phyloP scores from a whole-genome alignment of 768 basidiomycete genomes.

The Fistulinella prunicolor region DNA sequence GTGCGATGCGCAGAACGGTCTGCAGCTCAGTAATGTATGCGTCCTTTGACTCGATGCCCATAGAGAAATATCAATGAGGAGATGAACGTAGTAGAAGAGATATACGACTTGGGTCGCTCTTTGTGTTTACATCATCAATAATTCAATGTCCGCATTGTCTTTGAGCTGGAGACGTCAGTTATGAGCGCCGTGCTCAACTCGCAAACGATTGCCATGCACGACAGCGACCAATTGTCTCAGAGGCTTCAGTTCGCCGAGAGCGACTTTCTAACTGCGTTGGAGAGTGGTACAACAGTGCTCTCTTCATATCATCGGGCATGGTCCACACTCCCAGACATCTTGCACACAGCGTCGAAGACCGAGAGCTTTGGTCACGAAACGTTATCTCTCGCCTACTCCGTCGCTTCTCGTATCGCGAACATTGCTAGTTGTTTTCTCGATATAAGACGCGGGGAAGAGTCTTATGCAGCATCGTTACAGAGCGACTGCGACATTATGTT shows the following conservation, averaged over 20 bases:
- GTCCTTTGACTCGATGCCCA: too few relatives aligned
- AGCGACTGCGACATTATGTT: constrained; percentile 9
- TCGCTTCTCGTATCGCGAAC: constrained; percentile 5
- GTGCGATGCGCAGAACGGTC: too few relatives aligned
- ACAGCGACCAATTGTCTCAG: constrained; percentile 2
- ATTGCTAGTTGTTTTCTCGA: constrained; percentile 8
- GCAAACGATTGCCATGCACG: too few relatives aligned
- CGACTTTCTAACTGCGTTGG: not conserved
- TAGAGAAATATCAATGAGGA: too few relatives aligned
- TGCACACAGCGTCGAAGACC: not conserved
- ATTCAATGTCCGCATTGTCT: constrained; percentile 18
- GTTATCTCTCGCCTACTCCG: not conserved
- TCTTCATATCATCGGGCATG: not conserved
- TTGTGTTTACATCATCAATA: not conserved
- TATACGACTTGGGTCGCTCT: too few relatives aligned
- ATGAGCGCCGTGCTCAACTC: too few relatives aligned
- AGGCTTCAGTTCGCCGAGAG: not conserved
- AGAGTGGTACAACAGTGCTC: not conserved
- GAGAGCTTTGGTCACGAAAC: not conserved
- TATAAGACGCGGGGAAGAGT: constrained; percentile 1
- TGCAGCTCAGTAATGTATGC: too few relatives aligned
- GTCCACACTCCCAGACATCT: not conserved
- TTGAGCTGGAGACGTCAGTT: not conserved
- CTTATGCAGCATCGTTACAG: rapidly evolving
- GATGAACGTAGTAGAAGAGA: too few relatives aligned